Percentiles rank a stretch among this genome's conserved stretches.
Conservation (phyloP, 2,329 filamentous ascomycete genomes). For the Sphaceloma murrayae region DNA sequence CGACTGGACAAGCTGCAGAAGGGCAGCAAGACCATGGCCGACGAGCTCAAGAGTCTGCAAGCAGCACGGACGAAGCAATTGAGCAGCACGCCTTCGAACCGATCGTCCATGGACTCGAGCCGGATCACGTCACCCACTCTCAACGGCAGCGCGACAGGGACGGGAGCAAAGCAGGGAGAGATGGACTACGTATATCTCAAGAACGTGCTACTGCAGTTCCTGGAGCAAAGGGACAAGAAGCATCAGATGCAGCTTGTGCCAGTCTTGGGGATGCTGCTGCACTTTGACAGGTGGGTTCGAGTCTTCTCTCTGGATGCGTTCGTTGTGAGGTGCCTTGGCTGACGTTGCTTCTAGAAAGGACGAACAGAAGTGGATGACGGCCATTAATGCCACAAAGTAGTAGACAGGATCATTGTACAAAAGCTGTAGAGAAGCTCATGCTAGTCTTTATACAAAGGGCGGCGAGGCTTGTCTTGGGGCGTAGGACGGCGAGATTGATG, state of each 20-base stretch:
- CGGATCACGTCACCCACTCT: constrained; percentile 39
- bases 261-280: constrained; percentile 64
- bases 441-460: too few relatives aligned
- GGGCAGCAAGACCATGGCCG: constrained; percentile 50
- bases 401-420: constrained; percentile 21
- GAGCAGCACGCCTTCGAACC: constrained; percentile 38
- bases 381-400: constrained; percentile 52
- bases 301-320: background rate
- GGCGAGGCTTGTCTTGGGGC: too few relatives aligned
- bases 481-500: too few relatives aligned
- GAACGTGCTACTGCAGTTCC: constrained; percentile 70
- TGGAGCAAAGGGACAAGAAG: constrained; percentile 71
- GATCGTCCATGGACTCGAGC: constrained; percentile 51
- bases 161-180: constrained; percentile 20
- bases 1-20: constrained; percentile 73
- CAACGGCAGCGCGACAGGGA: constrained; percentile 23
- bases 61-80: constrained; percentile 31
- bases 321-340: too few relatives aligned
- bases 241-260: constrained; percentile 67
- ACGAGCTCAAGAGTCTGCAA: constrained; percentile 47
- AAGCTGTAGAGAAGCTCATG: background rate
- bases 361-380: constrained; percentile 78
- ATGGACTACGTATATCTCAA: constrained; percentile 64
- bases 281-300: constrained; percentile 60
- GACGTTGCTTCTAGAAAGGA: too few relatives aligned